Evolutionary conservation across 371 early-diverging fungal genomes (phyloP).

Genomic region (Gilbertella persicaria): DNA sequence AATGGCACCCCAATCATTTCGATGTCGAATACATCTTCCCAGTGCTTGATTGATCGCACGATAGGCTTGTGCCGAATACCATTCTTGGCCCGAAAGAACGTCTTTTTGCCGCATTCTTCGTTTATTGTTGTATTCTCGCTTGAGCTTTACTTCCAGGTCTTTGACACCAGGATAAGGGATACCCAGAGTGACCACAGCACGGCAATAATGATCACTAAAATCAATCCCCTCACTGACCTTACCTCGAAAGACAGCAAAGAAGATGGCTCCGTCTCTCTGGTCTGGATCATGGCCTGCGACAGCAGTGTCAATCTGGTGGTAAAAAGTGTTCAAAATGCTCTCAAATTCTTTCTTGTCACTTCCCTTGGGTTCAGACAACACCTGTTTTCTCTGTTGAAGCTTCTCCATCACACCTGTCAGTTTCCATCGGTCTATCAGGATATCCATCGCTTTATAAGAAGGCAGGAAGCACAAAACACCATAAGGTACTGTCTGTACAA

Average conservation of each 20-base stretch:
- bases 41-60: constrained; percentile 95
- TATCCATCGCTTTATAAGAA: constrained; percentile 59
- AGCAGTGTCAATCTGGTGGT: constrained; percentile 31
- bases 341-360: constrained; percentile 59
- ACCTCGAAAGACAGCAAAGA: constrained; percentile 80
- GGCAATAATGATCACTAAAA: constrained; percentile 84
- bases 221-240: constrained; percentile 96
- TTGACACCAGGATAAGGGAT: constrained; percentile 83
- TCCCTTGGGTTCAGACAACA: constrained; percentile 51
- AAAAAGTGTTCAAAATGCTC: constrained; percentile 47
- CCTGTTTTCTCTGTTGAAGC: constrained; percentile 29
- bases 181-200: constrained; percentile 91
- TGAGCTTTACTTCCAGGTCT: constrained; percentile 41
- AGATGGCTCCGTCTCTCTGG: constrained; percentile 55
- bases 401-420: constrained; percentile 36
- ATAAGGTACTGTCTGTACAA: constrained; percentile 53
- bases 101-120: constrained; percentile 8
- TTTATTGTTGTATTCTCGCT: constrained; percentile 41
- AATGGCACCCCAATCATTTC: constrained; percentile 65
- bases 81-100: constrained; percentile 28
- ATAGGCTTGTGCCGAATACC: constrained; percentile 86
- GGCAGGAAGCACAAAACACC: constrained; percentile 69
- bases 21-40: constrained; percentile 93
- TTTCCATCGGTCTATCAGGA: constrained; percentile 56
- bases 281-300: constrained; percentile 13